These are phyloP conservation scores for Entamoeba histolytica DNA, from an alignment of 208 protist genomes.

Conservation along the genomic window DNA sequence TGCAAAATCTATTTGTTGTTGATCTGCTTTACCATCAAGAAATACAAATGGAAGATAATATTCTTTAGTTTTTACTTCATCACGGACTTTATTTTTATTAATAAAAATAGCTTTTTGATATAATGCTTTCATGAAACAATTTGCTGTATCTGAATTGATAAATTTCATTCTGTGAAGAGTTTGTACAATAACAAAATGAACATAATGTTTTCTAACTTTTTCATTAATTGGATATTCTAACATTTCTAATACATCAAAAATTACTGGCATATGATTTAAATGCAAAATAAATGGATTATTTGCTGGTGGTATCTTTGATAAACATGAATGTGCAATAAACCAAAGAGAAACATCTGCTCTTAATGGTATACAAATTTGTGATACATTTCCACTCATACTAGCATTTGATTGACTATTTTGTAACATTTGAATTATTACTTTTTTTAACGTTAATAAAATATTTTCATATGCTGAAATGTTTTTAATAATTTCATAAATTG, in stretches of 20 bases:
- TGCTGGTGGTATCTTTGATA: neutral
- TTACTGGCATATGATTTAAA: neutral
- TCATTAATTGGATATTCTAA: neutral
- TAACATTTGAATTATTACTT: neutral
- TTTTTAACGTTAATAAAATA: neutral
- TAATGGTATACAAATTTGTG: neutral
- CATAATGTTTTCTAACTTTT: neutral
- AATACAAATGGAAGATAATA: neutral
- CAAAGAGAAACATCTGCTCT: neutral
- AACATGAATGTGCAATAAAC: neutral
- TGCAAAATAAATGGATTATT: neutral
- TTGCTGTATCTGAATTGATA: neutral
- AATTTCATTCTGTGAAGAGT: neutral
- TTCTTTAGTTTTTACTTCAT: neutral
- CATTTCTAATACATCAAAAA: neutral
- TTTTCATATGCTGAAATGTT: neutral
- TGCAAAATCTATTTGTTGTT: neutral
- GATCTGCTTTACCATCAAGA: neutral
- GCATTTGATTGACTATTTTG: neutral
- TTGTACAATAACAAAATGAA: neutral
- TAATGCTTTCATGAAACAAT: neutral
- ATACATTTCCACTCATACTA: neutral
- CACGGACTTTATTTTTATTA: neutral
- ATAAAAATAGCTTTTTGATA: neutral
- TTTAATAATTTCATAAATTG: neutral